Evolutionary conservation across 148 eudicot species (phyloP).

Genomic region (Silene uniflora): DNA sequence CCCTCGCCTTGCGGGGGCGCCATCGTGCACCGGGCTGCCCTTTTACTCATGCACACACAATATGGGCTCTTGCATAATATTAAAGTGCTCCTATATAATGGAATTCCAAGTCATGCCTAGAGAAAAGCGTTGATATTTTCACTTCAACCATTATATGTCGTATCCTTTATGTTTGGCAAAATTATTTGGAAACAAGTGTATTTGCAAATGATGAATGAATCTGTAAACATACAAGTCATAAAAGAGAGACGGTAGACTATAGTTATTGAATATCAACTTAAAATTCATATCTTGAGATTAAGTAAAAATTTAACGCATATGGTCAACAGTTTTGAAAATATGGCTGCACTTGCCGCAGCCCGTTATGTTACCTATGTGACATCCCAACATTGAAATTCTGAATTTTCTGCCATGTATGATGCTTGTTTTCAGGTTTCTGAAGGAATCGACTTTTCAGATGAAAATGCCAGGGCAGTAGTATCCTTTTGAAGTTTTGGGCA

Average conservation of each 20-base stretch:
- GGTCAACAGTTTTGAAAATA: background rate
- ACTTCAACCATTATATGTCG: too few species aligned
- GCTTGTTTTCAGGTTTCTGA: conserved; percentile 74
- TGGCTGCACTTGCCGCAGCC: background rate
- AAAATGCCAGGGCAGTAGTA: conserved; percentile 94
- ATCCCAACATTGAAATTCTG: background rate
- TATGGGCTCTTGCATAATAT: background rate
- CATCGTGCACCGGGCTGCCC: too few species aligned
- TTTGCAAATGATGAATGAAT: background rate
- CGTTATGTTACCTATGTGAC: background rate
- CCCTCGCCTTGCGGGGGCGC: too few species aligned
- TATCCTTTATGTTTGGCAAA: background rate
- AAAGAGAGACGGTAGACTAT: background rate
- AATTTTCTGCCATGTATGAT: background rate
- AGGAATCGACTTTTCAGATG: conserved; percentile 97
- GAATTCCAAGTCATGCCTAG: background rate
- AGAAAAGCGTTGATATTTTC: background rate
- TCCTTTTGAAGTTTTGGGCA: conserved; percentile 59
- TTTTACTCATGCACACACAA: background rate
- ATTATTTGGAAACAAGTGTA: background rate
- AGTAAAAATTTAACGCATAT: background rate
- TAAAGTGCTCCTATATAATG: background rate
- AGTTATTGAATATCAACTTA: background rate
- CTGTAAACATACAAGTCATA: background rate
- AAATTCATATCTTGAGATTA: background rate